Evolutionary conservation across 2,329 filamentous ascomycete species (phyloP), one percentile per base, ranked within the genome.

Genomic region (Curvularia lunata): DNA sequence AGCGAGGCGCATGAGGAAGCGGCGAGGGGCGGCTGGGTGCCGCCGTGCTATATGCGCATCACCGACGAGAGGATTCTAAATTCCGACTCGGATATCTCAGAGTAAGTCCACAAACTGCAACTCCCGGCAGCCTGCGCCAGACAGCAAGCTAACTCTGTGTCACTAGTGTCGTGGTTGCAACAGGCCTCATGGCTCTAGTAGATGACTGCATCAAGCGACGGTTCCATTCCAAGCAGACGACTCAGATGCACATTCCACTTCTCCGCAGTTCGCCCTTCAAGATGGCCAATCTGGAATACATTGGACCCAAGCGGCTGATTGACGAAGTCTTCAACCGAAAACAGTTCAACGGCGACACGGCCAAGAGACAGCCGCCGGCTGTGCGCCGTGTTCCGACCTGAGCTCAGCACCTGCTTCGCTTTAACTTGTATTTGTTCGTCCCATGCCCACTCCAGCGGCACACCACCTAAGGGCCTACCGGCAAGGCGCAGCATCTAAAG

Each of bases 31-130:
- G 91, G 91, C 55, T 98, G 94, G 92, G 84, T 98, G 23, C 91
- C 92, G 54, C 92, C 92, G 5, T 96, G 90, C 74, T 91, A 91
- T 68, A 88, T 98, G 87, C 93, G 91, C 87, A 91, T 98, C 74
- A 91, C 86, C 67, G 91, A 97, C 75, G 79, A 86, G 58, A 83
- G 82, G 16, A 83, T 95, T 58, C 82, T 95, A 64, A 81, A 84
- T 30, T 87, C 85, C 65, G 81, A 86, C 73, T 90, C 89, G 48
- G 93, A 97, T 74, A 86, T 96, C 70, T 91, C 92, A 61, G 93
- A 97, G 92, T 96, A 86, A 85, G 87, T 85, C 47, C 48, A 37
- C 50, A 25, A 43, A 37, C 8, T 30, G 25, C 34, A 18, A 25
- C 7, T 4, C 4, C 3, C 42, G 23, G 38, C 32, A 42, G 12